Conservation (phyloP, 345 rosid species). For the Eucalyptus fibrosa region DNA sequence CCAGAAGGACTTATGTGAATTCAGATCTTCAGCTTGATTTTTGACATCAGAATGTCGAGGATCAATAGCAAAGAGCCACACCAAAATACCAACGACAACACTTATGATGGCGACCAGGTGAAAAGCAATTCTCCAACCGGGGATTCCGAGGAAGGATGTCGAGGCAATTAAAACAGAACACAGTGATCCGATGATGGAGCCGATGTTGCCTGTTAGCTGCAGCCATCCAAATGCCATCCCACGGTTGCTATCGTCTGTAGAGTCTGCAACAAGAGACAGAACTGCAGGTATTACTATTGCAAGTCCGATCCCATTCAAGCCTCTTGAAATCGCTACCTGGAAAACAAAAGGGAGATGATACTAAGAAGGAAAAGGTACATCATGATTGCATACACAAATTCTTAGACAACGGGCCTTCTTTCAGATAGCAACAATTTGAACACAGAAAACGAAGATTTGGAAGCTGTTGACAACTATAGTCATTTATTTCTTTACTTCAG, state of each 20-base stretch:
- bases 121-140: slow-evolving; percentile 78
- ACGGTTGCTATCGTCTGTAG: slow-evolving; percentile 65
- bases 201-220: slow-evolving; percentile 42
- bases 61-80: slow-evolving; percentile 46
- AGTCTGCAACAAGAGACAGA: slow-evolving; percentile 77
- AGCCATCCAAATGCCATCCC: slow-evolving; percentile 84
- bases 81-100: slow-evolving; percentile 47
- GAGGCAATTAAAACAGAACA: slow-evolving; percentile 56
- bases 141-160: slow-evolving; percentile 50
- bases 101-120: slow-evolving; percentile 46
- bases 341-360: neutral
- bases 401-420: neutral
- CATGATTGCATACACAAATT: neutral
- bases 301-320: slow-evolving; percentile 76
- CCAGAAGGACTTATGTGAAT: slow-evolving; percentile 21
- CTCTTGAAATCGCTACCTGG: slow-evolving; percentile 82
- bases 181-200: slow-evolving; percentile 47
- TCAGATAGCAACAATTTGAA: neutral
- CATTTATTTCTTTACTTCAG: neutral
- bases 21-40: slow-evolving; percentile 6
- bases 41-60: slow-evolving; percentile 25
- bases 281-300: slow-evolving; percentile 75
- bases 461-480: neutral
- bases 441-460: neutral
- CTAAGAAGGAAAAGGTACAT: neutral